Base-by-base conservation (phyloP, 179 eudicot genomes). In the Amaranthus tricolor region DNA sequence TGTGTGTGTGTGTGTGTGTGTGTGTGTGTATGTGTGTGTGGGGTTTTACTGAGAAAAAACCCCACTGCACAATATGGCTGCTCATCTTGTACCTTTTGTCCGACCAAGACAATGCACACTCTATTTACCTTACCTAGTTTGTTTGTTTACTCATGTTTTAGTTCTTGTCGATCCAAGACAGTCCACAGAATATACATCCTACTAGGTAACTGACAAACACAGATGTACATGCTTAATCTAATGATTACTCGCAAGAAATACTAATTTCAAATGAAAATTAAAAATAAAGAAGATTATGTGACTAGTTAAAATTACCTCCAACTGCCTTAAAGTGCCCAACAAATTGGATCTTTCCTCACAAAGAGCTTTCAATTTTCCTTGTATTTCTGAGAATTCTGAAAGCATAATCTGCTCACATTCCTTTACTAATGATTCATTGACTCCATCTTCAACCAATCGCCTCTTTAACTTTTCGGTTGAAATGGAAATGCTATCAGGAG, bases 381-480 rank as follows among this genome's bases (percentile, higher is more conserved):
- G 85, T 73, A 93, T 17, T 64, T 78, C 88, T 0, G 91, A 82
- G 76, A 94, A 87, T 68, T 93, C 97, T 0, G 95, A 87, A 19
- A 86, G 89, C 95, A 93, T 87, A 68, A 93, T 91, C 90, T 87
- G 87, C 85, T 93, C 98, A 62, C 97, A 91, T 56, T 93, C 98
- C 51, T 87, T 85, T 52, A 91, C 89, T 50, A 93, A 87, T 11
- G 78, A 80, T 66, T 93, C 93, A 70, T 79, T 69, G 65, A 85
- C 80, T 21, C 97, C 98, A 56, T 84, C 93, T 43, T 89, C 91
- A 57, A 82, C 83, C 84, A 93, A 79, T 12, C 98, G 91, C 17
- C 78, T 81, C 80, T 83, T 91, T 11, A 93, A 78, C 80, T 85
- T 86, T 58, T 92, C 93, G 7, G 97, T 91, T 7, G 97, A 91